Percentiles rank a stretch among this genome's conserved stretches.
Conservation (phyloP, 2,329 filamentous ascomycete species). For the Conoideocrella luteorostrata region DNA sequence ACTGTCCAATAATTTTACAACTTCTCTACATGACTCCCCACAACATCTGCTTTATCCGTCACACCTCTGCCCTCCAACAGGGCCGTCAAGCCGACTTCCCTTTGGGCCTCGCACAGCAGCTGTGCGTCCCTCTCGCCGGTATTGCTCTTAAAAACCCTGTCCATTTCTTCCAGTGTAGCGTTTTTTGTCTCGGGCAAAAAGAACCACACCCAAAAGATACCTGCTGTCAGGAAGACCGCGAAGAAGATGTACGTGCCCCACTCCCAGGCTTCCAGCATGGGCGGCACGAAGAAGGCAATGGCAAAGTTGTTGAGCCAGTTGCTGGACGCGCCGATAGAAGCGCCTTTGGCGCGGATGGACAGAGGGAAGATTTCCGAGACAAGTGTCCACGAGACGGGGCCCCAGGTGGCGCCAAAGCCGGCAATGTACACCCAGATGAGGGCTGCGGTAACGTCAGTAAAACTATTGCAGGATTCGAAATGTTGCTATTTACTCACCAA, state of each 20-base stretch:
- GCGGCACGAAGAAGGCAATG: constrained; percentile 38
- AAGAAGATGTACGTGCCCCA: constrained; percentile 54
- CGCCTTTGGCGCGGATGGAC: constrained; percentile 21
- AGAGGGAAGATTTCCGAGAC: constrained; percentile 41
- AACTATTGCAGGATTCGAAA: background rate
- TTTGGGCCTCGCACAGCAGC: constrained; percentile 17
- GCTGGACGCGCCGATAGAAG: constrained; percentile 26
- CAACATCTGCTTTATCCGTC: background rate
- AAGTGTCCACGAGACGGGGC: constrained; percentile 41
- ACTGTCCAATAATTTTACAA: too few relatives aligned
- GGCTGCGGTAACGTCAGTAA: constrained; percentile 10
- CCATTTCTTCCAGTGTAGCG: constrained; percentile 47
- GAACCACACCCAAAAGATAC: constrained; percentile 43
- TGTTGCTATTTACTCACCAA: constrained; percentile 12
- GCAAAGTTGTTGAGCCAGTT: constrained; percentile 37
- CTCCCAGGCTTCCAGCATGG: constrained; percentile 29
- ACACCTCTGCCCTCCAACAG: background rate
- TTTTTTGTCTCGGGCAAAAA: constrained; percentile 49
- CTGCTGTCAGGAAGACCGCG: constrained; percentile 39
- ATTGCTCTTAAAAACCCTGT: constrained; percentile 41
- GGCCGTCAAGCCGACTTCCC: constrained; percentile 17
- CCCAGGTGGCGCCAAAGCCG: constrained; percentile 35
- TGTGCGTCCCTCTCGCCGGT: constrained; percentile 21
- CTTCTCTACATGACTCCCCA: background rate
- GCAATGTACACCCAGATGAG: constrained; percentile 45